Evolutionary conservation across 2,329 filamentous ascomycete species (phyloP).

Genomic region (Orbilia ellipsospora): DNA sequence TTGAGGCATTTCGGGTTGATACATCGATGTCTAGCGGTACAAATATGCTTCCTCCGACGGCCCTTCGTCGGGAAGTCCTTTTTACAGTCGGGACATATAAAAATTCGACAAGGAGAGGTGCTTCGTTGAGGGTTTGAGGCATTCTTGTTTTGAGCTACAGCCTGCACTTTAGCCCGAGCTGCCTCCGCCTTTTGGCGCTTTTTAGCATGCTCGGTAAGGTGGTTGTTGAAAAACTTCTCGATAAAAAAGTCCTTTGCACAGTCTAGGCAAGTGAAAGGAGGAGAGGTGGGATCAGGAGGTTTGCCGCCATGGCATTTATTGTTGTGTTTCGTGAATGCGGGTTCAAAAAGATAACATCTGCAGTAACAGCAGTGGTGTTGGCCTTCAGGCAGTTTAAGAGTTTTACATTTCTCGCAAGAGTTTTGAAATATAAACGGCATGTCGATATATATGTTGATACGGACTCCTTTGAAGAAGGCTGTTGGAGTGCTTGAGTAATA

Average conservation of each 20-base stretch:
- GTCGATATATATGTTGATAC: too few species aligned
- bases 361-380: slow-evolving; percentile 7
- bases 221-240: background rate
- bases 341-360: background rate
- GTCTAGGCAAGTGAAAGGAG: slow-evolving; percentile 18
- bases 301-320: background rate
- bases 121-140: background rate
- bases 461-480: too few species aligned
- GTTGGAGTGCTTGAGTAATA: too few species aligned
- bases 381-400: too few species aligned
- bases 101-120: background rate
- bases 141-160: background rate
- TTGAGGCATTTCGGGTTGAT: slow-evolving; percentile 2
- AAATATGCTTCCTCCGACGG: slow-evolving; percentile 1
- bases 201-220: slow-evolving; percentile 3
- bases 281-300: background rate
- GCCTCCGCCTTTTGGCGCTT: background rate
- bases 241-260: slow-evolving; percentile 13
- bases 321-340: slow-evolving; percentile 4
- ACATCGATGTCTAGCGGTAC: slow-evolving; percentile 1
- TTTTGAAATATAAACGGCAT: too few species aligned
- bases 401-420: too few species aligned
- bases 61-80: slow-evolving; percentile 17
- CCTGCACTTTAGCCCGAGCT: background rate
- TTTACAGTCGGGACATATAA: slow-evolving; percentile 7